Evolutionary conservation across 2,329 filamentous ascomycete species (phyloP).

Genomic region (Sclerotinia borealis): DNA sequence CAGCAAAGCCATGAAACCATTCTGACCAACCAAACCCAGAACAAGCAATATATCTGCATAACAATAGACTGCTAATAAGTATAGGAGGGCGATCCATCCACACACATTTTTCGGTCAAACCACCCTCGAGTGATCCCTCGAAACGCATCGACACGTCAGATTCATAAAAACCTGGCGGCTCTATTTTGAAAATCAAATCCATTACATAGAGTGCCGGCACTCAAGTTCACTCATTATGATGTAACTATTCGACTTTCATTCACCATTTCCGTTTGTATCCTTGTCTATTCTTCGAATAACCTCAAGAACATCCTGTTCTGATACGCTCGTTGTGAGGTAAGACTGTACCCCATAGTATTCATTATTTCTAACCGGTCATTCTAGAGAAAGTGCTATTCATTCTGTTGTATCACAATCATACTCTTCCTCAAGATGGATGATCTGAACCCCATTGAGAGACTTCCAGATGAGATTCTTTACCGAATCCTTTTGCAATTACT

Average conservation of each 20-base stretch:
- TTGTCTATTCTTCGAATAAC: not conserved
- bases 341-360: not conserved
- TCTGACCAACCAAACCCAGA: conserved; percentile 8
- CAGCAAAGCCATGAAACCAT: conserved; percentile 9
- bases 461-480: conserved; percentile 14
- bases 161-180: conserved; percentile 12
- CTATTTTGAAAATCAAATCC: not conserved
- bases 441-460: conserved; percentile 9
- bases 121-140: conserved; percentile 2
- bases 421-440: conserved; percentile 1
- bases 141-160: conserved; percentile 13
- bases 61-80: conserved; percentile 10
- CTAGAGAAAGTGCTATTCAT: not conserved
- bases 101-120: not conserved
- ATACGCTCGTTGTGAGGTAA: conserved; percentile 3
- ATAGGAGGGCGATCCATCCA: conserved; percentile 7
- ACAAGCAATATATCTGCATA: conserved; percentile 10
- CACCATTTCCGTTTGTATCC: not conserved
- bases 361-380: not conserved
- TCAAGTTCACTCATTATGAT: conserved; percentile 7
- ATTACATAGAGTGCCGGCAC: conserved; percentile 13
- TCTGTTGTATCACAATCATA: not conserved
- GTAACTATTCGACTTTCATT: not conserved
- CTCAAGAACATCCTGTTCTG: not conserved
- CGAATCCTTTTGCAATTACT: conserved; percentile 9